Evolutionary conservation across 208 protist species (phyloP).

Genomic region (Paratrypanosoma confusum): DNA sequence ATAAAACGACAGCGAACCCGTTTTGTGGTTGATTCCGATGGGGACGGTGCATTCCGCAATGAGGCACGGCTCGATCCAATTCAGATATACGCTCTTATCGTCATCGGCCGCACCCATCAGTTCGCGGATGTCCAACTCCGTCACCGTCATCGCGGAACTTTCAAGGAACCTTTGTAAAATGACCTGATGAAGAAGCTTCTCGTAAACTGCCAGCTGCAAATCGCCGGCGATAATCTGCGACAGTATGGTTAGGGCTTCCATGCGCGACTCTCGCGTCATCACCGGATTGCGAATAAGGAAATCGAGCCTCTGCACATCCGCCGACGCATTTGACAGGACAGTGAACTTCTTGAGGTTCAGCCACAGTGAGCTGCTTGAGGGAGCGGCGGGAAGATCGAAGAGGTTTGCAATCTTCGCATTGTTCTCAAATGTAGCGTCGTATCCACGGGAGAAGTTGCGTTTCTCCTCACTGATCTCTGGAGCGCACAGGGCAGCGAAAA

Average conservation of each 20-base stretch:
- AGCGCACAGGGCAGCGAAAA: slow-evolving; percentile 56
- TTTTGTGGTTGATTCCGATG: slow-evolving; percentile 64
- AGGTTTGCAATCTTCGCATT: slow-evolving; percentile 39
- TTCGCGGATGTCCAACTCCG: slow-evolving; percentile 26
- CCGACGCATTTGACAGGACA: slow-evolving; percentile 8
- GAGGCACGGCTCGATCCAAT: slow-evolving; percentile 48
- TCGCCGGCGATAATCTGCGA: slow-evolving; percentile 9
- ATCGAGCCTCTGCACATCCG: slow-evolving; percentile 13
- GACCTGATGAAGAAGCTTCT: slow-evolving; percentile 21
- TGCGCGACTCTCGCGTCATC: slow-evolving; percentile 5
- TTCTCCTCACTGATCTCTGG: slow-evolving; percentile 28
- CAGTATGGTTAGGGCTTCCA: slow-evolving; percentile 9
- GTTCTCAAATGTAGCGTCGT: slow-evolving; percentile 17
- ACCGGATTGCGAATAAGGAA: slow-evolving; percentile 6
- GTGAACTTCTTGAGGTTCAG: slow-evolving; percentile 11
- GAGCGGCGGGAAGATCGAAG: slow-evolving; percentile 32
- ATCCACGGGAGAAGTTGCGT: slow-evolving; percentile 36
- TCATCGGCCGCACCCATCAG: slow-evolving; percentile 22
- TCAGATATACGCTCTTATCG: slow-evolving; percentile 34
- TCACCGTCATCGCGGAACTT: slow-evolving; percentile 26
- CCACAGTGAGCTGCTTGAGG: slow-evolving; percentile 18
- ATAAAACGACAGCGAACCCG: slow-evolving; percentile 43
- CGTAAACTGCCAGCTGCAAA: slow-evolving; percentile 12
- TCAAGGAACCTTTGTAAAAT: slow-evolving; percentile 56
- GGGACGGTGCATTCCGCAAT: slow-evolving; percentile 39